Conservation (phyloP, 2,329 filamentous ascomycete genomes). For the Clarireedia paspali region DNA sequence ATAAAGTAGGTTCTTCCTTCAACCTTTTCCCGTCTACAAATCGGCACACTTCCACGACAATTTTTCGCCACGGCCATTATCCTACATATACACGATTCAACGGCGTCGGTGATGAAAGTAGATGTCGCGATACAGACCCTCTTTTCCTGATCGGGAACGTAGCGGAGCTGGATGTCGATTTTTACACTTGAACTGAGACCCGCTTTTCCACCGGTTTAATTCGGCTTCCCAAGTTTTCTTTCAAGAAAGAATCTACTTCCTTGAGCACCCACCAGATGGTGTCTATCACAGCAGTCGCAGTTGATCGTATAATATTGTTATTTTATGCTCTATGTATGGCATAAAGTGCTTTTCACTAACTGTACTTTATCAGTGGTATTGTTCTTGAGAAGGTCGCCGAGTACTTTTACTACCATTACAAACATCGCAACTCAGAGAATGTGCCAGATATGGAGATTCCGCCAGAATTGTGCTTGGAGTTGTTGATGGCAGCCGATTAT, state of each 20-base stretch:
- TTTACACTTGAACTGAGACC: conserved; percentile 60
- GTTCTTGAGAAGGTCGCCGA: conserved; percentile 76
- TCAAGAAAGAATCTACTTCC: neutral
- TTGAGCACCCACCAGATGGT: no score
- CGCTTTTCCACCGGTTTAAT: conserved; percentile 7
- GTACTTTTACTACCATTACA: conserved; percentile 78
- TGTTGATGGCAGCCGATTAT: conserved; percentile 72
- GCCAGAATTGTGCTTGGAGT: conserved; percentile 68
- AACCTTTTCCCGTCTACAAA: neutral
- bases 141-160: conserved; percentile 17
- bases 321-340: neutral
- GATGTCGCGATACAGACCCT: conserved; percentile 28
- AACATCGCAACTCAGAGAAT: conserved; percentile 60
- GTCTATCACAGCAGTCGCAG: no score
- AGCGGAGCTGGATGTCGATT: conserved; percentile 29
- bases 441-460: conserved; percentile 77
- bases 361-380: conserved; percentile 45
- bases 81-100: neutral
- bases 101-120: conserved; percentile 28
- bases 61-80: neutral
- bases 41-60: neutral
- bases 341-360: neutral
- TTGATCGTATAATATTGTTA: neutral
- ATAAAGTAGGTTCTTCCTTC: conserved; percentile 53
- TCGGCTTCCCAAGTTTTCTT: neutral